These are phyloP conservation scores for Aspergillus arachidicola DNA, from an alignment of 2,329 filamentous ascomycete genomes.

Conservation along the genomic window DNA sequence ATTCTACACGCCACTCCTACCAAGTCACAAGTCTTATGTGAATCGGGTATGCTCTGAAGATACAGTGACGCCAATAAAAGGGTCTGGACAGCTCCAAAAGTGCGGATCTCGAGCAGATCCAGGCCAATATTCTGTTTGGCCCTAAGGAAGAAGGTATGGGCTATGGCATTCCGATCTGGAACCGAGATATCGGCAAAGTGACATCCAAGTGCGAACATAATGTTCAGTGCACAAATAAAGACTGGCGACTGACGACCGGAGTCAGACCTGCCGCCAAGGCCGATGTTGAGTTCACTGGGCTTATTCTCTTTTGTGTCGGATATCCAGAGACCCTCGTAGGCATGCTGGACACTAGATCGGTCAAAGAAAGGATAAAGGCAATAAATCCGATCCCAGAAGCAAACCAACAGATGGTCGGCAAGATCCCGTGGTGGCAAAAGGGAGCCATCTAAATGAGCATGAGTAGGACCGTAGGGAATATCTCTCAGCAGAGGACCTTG, in stretches of 20 bases:
- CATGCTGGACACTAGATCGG: slow-evolving; percentile 43
- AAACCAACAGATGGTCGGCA: slow-evolving; percentile 45
- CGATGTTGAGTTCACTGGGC: slow-evolving; percentile 32
- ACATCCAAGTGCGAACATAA: slow-evolving; percentile 47
- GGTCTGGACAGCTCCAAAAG: slow-evolving; percentile 45
- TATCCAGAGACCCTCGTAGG: slow-evolving; percentile 45
- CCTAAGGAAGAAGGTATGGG: slow-evolving; percentile 39
- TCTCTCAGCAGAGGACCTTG: slow-evolving; percentile 2
- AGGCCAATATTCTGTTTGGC: slow-evolving; percentile 39
- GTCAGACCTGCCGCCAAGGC: slow-evolving; percentile 36
- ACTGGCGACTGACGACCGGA: slow-evolving; percentile 39
- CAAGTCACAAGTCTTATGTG: slow-evolving; percentile 47
- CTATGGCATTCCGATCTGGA: slow-evolving; percentile 30
- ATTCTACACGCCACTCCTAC: slow-evolving; percentile 47
- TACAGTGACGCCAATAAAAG: slow-evolving; percentile 44
- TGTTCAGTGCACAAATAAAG: slow-evolving; percentile 48
- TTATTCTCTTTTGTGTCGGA: slow-evolving; percentile 17
- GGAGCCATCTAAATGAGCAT: slow-evolving; percentile 34
- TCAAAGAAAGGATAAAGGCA: slow-evolving; percentile 51
- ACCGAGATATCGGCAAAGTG: slow-evolving; percentile 41
- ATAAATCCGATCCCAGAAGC: slow-evolving; percentile 44
- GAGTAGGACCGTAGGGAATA: slow-evolving; percentile 12
- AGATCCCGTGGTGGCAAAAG: slow-evolving; percentile 44
- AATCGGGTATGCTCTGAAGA: slow-evolving; percentile 46
- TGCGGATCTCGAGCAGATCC: slow-evolving; percentile 42